Conservation (phyloP, 164 flowering plant genomes). For the Vitis rotundifolia region DNA sequence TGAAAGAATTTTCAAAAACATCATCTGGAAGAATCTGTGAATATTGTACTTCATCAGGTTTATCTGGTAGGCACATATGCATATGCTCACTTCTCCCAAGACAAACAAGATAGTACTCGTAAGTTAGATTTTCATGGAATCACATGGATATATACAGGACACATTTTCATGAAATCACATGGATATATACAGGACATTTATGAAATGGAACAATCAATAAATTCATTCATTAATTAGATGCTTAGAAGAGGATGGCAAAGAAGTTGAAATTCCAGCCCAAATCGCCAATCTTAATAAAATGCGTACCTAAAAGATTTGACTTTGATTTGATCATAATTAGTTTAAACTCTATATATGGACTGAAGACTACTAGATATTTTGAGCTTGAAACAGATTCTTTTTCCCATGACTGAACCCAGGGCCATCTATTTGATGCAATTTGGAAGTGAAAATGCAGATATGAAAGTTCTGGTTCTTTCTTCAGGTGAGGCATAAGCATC, state of each 20-base stretch:
- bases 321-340: not conserved
- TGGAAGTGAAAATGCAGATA: not conserved
- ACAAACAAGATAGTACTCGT: not conserved
- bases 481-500: not conserved
- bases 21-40: not conserved
- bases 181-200: too few relatives aligned
- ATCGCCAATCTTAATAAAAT: too few relatives aligned
- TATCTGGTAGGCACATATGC: not conserved
- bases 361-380: too few relatives aligned
- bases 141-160: too few relatives aligned
- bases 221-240: not conserved
- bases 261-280: not conserved
- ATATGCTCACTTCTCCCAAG: not conserved
- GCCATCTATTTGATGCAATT: not conserved
- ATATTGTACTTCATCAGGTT: not conserved
- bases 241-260: not conserved
- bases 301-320: too few relatives aligned
- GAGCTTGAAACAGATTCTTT: too few relatives aligned
- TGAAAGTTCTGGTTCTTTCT: not conserved
- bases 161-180: too few relatives aligned
- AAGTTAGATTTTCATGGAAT: not conserved
- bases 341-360: not conserved
- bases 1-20: slow-evolving; percentile 1
- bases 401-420: not conserved
- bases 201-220: not conserved